These are phyloP conservation scores for Oryza brachyantha DNA, from an alignment of 176 grass and related monocot genomes.

Conservation along the genomic window DNA sequence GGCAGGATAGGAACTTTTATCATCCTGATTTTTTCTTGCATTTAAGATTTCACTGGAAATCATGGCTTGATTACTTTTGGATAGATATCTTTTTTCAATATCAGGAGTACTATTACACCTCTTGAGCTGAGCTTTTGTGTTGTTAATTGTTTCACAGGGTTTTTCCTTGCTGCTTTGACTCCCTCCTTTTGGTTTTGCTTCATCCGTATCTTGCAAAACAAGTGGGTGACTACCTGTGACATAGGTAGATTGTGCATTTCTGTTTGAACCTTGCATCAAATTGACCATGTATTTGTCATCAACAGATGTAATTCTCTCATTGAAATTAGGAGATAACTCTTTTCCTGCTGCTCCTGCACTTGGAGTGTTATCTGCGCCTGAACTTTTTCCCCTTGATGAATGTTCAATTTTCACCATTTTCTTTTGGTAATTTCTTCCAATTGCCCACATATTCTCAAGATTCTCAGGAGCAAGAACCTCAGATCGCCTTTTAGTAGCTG, in stretches of 20 bases:
- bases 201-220: slow-evolving; percentile 41
- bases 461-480: slow-evolving; percentile 95
- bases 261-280: slow-evolving; percentile 73
- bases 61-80: slow-evolving; percentile 46
- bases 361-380: slow-evolving; percentile 14
- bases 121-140: slow-evolving; percentile 61
- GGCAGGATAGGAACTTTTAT: slow-evolving; percentile 32
- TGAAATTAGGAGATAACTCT: slow-evolving; percentile 69
- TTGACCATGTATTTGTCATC: slow-evolving; percentile 97
- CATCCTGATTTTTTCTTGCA: slow-evolving; percentile 50
- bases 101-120: slow-evolving; percentile 85
- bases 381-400: slow-evolving; percentile 35
- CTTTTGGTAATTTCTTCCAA: slow-evolving; percentile 95
- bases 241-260: slow-evolving; percentile 46
- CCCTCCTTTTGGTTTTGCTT: slow-evolving; percentile 41
- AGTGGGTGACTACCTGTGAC: slow-evolving; percentile 44
- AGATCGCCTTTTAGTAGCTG: slow-evolving; percentile 86
- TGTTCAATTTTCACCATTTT: slow-evolving; percentile 65
- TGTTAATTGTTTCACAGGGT: slow-evolving; percentile 30
- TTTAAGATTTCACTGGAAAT: slow-evolving; percentile 35
- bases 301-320: slow-evolving; percentile 66
- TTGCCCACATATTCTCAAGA: slow-evolving; percentile 99
- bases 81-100: slow-evolving; percentile 60
- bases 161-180: slow-evolving; percentile 38
- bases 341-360: slow-evolving; percentile 43